Evolutionary conservation across 75 land plant genomes (phyloP).

Genomic region (Azolla pinnata): DNA sequence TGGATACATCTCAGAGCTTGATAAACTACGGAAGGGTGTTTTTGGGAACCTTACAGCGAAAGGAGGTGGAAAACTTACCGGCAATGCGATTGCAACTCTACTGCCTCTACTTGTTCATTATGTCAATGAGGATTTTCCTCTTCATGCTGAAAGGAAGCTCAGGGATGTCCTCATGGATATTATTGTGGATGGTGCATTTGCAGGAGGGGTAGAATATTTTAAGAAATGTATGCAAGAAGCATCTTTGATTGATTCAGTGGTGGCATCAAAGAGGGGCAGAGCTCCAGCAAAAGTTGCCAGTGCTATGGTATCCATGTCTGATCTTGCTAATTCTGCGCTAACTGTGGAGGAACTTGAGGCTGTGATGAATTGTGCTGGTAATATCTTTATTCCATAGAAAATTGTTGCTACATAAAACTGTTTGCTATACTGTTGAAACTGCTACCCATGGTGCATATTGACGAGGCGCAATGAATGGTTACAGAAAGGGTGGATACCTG

Average conservation of each 20-base stretch:
- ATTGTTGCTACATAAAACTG: background rate
- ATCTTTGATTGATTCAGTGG: slow-evolving; percentile 12
- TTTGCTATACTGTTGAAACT: background rate
- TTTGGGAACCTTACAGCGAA: slow-evolving; percentile 35
- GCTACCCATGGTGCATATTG: no score
- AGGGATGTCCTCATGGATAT: slow-evolving; percentile 37
- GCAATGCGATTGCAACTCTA: slow-evolving; percentile 25
- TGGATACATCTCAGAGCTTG: slow-evolving; percentile 24
- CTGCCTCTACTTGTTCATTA: slow-evolving; percentile 44
- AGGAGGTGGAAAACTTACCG: slow-evolving; percentile 34
- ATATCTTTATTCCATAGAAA: background rate
- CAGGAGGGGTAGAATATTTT: slow-evolving; percentile 40
- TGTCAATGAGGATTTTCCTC: slow-evolving; percentile 42
- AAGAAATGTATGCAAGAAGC: slow-evolving; percentile 26
- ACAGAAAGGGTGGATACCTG: no score
- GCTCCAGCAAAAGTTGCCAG: slow-evolving; percentile 7
- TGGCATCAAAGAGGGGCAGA: slow-evolving; percentile 13
- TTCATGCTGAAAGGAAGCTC: slow-evolving; percentile 37
- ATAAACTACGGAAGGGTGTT: slow-evolving; percentile 21
- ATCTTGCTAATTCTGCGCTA: slow-evolving; percentile 25
- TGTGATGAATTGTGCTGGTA: slow-evolving; percentile 28
- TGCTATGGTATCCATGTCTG: slow-evolving; percentile 13
- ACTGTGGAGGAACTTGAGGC: slow-evolving; percentile 28
- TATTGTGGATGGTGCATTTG: slow-evolving; percentile 36
- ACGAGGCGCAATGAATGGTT: no score